These are phyloP conservation scores for Camelina neglecta DNA, from an alignment of 345 rosid species.

Conservation along the genomic window DNA sequence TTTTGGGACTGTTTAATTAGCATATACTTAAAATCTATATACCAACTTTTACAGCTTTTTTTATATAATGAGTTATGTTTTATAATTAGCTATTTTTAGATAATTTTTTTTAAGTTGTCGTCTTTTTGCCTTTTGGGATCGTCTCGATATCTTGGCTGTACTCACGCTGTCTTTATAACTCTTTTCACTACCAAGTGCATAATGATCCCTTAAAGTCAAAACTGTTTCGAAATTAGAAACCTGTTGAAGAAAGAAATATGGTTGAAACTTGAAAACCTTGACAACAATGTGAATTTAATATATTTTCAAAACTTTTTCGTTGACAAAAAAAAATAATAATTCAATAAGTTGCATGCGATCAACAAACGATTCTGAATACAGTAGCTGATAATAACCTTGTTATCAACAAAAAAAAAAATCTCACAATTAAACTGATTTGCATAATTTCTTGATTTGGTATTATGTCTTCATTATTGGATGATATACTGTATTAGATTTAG, in stretches of 20 bases:
- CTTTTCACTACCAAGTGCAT: background rate
- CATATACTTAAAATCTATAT: background rate
- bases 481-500: background rate
- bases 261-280: slow-evolving; percentile 44
- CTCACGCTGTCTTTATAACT: background rate
- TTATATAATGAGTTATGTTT: background rate
- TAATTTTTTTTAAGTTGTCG: background rate
- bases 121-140: slow-evolving; percentile 3
- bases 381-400: background rate
- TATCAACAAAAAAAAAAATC: background rate
- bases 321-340: slow-evolving; percentile 20
- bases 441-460: background rate
- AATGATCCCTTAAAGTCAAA: slow-evolving; percentile 39
- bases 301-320: background rate
- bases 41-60: background rate
- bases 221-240: slow-evolving; percentile 34
- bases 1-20: slow-evolving; percentile 10
- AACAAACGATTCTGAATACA: no score
- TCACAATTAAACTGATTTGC: slow-evolving; percentile 8
- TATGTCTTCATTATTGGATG: slow-evolving; percentile 26
- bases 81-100: background rate
- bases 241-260: slow-evolving; percentile 29
- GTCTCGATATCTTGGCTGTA: slow-evolving; percentile 31
- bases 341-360: background rate
- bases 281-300: slow-evolving; percentile 39